These are phyloP conservation scores for Entamoeba nuttalli DNA, from an alignment of 208 protist species.

Conservation along the genomic window DNA sequence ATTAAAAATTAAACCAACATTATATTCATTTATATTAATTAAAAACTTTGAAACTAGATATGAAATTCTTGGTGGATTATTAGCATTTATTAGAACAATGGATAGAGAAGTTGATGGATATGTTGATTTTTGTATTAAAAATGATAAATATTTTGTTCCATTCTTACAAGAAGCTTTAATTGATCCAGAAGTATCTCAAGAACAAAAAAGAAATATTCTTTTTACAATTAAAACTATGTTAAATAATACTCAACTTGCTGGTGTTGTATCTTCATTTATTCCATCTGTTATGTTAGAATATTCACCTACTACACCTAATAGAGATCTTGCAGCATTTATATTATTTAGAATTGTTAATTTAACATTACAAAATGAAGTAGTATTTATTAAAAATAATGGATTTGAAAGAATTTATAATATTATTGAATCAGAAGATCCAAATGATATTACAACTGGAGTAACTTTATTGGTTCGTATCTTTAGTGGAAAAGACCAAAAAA, in stretches of 20 bases:
- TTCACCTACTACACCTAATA: not conserved
- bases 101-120: not conserved
- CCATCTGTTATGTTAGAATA: not conserved
- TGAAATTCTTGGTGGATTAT: not conserved
- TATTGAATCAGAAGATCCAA: not conserved
- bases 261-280: not conserved
- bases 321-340: not conserved
- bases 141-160: not conserved
- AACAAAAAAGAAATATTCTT: not conserved
- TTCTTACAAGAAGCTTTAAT: not conserved
- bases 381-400: not conserved
- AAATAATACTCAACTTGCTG: not conserved
- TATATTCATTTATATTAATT: not conserved
- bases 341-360: not conserved
- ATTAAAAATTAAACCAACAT: not conserved
- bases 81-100: not conserved
- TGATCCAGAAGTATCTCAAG: not conserved
- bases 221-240: not conserved
- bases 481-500: not conserved
- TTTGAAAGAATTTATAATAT: not conserved
- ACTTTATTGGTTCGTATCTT: not conserved
- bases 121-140: not conserved
- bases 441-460: not conserved
- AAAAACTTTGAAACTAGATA: not conserved
- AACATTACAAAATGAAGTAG: not conserved